Percentiles rank a stretch among this genome's conserved stretches.
Conservation (phyloP, 1,284 basidiomycete genomes). For the Sporisorium iseilematis-ciliati region DNA sequence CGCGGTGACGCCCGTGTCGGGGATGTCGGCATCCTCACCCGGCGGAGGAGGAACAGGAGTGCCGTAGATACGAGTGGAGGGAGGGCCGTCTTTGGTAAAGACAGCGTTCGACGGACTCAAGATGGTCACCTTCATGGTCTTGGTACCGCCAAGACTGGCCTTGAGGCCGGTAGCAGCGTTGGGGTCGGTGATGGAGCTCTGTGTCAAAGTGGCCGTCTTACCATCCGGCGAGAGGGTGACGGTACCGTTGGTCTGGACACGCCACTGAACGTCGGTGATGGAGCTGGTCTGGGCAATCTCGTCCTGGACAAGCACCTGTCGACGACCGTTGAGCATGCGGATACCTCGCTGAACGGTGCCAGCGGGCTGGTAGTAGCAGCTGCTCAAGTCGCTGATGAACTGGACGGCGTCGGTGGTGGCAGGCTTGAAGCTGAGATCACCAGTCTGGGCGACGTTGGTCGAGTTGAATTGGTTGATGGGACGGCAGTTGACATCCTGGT, state of each 20-base stretch:
- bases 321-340: conserved; percentile 85
- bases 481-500: conserved; percentile 81
- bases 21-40: conserved; percentile 75
- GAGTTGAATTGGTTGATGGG: conserved; percentile 76
- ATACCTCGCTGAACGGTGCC: conserved; percentile 85
- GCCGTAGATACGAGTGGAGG: conserved; percentile 71
- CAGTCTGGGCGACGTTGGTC: conserved; percentile 80
- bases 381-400: conserved; percentile 83
- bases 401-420: conserved; percentile 82
- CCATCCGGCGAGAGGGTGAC: conserved; percentile 66
- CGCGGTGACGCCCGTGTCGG: conserved; percentile 83
- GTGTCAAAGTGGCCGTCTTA: conserved; percentile 76
- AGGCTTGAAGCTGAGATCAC: conserved; percentile 76
- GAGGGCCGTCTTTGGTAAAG: conserved; percentile 41
- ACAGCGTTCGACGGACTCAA: conserved; percentile 75
- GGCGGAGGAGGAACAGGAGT: conserved; percentile 74
- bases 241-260: conserved; percentile 93
- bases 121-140: conserved; percentile 73
- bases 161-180: conserved; percentile 73
- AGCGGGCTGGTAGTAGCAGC: conserved; percentile 78
- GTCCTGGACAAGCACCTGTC: conserved; percentile 81
- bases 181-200: conserved; percentile 74
- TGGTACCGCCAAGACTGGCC: conserved; percentile 50
- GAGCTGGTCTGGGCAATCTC: conserved; percentile 65
- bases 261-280: conserved; percentile 78